Percentiles rank a stretch among this genome's conserved stretches.
phyloP scores from a whole-genome alignment of 2,329 filamentous ascomycete species.

The Ceratocystis colombiana region DNA sequence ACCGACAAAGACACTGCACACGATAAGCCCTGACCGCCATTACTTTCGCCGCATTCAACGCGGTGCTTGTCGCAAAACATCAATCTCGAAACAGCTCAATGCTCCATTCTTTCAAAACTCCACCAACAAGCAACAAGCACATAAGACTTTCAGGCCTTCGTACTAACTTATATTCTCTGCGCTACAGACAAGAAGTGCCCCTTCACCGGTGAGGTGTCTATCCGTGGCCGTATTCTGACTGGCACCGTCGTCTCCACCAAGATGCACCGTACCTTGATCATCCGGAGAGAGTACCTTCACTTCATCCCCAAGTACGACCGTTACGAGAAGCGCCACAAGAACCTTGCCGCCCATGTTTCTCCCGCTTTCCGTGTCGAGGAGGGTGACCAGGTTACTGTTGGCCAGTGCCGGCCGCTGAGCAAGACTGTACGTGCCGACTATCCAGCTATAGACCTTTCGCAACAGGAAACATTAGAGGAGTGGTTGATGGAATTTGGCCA shows the following conservation, averaged over 20 bases:
- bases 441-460: neutral
- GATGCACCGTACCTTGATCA: slow-evolving; percentile 99
- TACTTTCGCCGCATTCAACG: neutral
- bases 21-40: neutral
- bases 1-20: neutral
- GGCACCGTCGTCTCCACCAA: slow-evolving; percentile 99
- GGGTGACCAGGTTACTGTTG: slow-evolving; percentile 98
- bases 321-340: slow-evolving; percentile 99
- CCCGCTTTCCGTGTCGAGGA: slow-evolving; percentile 99
- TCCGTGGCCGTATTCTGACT: slow-evolving; percentile 99
- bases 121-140: neutral
- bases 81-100: neutral
- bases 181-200: slow-evolving; percentile 98
- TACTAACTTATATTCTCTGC: slow-evolving; percentile 17
- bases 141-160: neutral
- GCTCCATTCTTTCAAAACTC: neutral
- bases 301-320: slow-evolving; percentile 99
- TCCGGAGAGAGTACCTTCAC: slow-evolving; percentile 99
- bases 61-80: neutral
- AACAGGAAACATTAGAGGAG: neutral
- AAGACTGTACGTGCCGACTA: slow-evolving; percentile 75
- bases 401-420: slow-evolving; percentile 97
- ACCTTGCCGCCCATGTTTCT: slow-evolving; percentile 96
- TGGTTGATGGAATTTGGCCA: neutral
- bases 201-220: slow-evolving; percentile 97